Evolutionary conservation across 352 stramenopile species (phyloP).

Genomic region (Phytophthora pistaciae): DNA sequence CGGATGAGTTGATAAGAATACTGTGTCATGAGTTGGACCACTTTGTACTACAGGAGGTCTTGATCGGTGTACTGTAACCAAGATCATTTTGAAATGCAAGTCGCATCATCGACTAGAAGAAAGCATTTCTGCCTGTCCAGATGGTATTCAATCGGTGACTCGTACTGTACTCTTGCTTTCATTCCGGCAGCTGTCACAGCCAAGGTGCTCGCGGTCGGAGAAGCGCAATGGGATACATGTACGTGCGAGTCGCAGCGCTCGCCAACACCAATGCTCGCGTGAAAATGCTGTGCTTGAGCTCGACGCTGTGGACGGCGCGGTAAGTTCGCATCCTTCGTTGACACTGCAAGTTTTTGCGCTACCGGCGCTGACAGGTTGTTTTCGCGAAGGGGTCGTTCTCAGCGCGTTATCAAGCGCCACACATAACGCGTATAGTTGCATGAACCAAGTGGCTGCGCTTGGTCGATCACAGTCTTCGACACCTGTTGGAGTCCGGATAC

Average conservation of each 20-base stretch:
- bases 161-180: slow-evolving; percentile 6
- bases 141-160: slow-evolving; percentile 11
- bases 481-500: slow-evolving; percentile 29
- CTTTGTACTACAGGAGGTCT: not conserved
- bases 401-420: slow-evolving; percentile 16
- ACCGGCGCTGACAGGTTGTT: not conserved
- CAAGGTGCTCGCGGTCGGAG: not conserved
- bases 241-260: too few relatives aligned
- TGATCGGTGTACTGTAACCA: not conserved
- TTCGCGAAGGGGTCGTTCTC: slow-evolving; percentile 9
- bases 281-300: not conserved
- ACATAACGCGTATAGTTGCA: slow-evolving; percentile 20
- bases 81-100: not conserved
- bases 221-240: too few relatives aligned
- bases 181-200: slow-evolving; percentile 4
- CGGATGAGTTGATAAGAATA: not conserved
- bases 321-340: not conserved
- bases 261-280: not conserved
- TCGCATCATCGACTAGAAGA: slow-evolving; percentile 24
- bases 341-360: not conserved
- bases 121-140: slow-evolving; percentile 26
- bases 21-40: not conserved
- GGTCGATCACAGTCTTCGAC: slow-evolving; percentile 13
- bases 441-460: slow-evolving; percentile 23
- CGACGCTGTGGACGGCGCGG: not conserved